Base-by-base conservation (phyloP, 2,329 filamentous ascomycete species). In the Aspergillus carbonarius region DNA sequence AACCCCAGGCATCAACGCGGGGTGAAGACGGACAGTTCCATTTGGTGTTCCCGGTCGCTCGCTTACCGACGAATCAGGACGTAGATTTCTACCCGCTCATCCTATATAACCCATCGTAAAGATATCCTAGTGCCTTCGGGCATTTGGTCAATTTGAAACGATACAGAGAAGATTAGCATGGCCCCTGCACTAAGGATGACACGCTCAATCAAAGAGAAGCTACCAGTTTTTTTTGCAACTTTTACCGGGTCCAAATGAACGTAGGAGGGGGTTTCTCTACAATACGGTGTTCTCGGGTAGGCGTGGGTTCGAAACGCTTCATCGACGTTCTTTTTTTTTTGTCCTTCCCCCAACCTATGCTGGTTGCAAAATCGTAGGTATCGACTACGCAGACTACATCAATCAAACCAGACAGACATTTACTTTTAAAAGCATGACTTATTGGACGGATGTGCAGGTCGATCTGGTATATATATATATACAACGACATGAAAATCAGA, bases 171-270 rank as follows among this genome's bases (percentile, higher is more conserved):
- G 84, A 88, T 88, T 89, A 90, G 88, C 88, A 90, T 90, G 87
- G 87, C 87, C 88, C 84, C 84, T 86, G 84, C 84, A 86, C 90
- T 93, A 93, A 93, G 90, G 90, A 93, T 93, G 90, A 93, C 89
- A 92, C 88, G 87, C 87, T 88, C 82, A 85, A 87, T 85, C 86
- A 88, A 88, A 89, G 87, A 89, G 87, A 88, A 85, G 83, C 85
- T 85, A 82, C 82, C 81, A 81, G 80, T 85, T 85, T 86, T 88
- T 87, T 87, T 84, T 68, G 58, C 13, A 40, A 48, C 48, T 58
- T 58, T 63, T 64, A 57, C 55, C 48, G 52, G 35, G 46, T 47
- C 56, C n/a, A 30, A 65, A 60, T 65, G 2, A 56, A 63, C 60
- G 60, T 64, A 30, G 34, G 44, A 48, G 25, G 35, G 23, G 59